Conservation (phyloP, 345 rosid genomes). For the Euphorbia pulcherrima region DNA sequence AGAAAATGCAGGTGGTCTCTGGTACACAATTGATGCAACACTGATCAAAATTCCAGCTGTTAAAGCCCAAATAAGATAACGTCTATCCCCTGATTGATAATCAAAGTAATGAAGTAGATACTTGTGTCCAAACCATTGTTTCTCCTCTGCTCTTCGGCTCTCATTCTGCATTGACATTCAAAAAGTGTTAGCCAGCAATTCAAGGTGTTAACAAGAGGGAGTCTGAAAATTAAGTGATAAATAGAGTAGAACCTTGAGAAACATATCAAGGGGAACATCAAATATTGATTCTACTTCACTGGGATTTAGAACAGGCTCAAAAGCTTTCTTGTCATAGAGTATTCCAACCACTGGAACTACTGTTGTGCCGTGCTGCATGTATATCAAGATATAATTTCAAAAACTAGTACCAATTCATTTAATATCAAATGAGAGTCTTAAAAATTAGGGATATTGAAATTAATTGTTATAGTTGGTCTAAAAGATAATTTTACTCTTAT, state of each 20-base stretch:
- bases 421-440: background rate
- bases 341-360: constrained; percentile 63
- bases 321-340: constrained; percentile 40
- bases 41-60: constrained; percentile 62
- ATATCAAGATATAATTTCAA: background rate
- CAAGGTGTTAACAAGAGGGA: background rate
- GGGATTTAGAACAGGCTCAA: constrained; percentile 40
- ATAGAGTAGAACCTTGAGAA: constrained; percentile 46
- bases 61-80: constrained; percentile 57
- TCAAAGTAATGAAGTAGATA: constrained; percentile 55
- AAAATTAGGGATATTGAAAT: background rate
- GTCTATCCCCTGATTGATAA: constrained; percentile 27
- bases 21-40: constrained; percentile 49
- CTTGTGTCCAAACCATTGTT: constrained; percentile 44
- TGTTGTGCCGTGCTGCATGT: constrained; percentile 35
- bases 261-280: constrained; percentile 70
- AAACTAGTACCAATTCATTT: background rate
- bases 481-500: too few species aligned
- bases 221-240: background rate
- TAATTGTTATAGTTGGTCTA: too few species aligned
- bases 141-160: constrained; percentile 50
- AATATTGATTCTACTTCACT: constrained; percentile 63
- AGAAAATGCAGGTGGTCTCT: constrained; percentile 47
- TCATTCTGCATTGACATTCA: constrained; percentile 36
- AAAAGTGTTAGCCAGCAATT: background rate